Evolutionary conservation across 2,329 filamentous ascomycete genomes (phyloP).

Genomic region (Aschersonia sp.): DNA sequence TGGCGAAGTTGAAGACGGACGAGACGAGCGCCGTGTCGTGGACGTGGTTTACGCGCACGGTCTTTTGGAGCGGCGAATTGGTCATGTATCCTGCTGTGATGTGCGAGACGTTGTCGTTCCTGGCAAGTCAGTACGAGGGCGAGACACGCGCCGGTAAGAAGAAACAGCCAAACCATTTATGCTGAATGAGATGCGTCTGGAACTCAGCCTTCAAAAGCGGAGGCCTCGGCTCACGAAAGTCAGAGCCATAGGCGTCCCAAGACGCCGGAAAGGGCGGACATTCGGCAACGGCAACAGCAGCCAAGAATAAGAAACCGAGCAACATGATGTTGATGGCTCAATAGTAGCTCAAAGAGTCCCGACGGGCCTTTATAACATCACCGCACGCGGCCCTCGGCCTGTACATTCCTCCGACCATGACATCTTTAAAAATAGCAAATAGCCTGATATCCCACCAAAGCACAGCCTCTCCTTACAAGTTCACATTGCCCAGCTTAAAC

Average conservation of each 20-base stretch:
- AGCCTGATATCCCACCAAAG: too few relatives aligned
- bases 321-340: too few relatives aligned
- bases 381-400: too few relatives aligned
- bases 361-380: too few relatives aligned
- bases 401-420: too few relatives aligned
- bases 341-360: too few relatives aligned
- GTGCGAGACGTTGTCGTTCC: slow-evolving; percentile 23
- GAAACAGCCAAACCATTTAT: slow-evolving; percentile 17
- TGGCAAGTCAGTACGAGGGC: slow-evolving; percentile 3
- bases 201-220: slow-evolving; percentile 17
- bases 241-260: slow-evolving; percentile 13
- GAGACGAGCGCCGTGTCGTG: slow-evolving; percentile 13
- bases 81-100: slow-evolving; percentile 20
- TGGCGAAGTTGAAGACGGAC: slow-evolving; percentile 20
- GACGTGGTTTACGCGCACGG: slow-evolving; percentile 18
- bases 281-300: background rate
- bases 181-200: slow-evolving; percentile 19
- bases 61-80: slow-evolving; percentile 15
- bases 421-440: too few relatives aligned
- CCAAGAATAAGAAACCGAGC: background rate
- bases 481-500: too few relatives aligned
- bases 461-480: too few relatives aligned
- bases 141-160: too few relatives aligned
- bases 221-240: slow-evolving; percentile 17
- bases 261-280: slow-evolving; percentile 13